Base-by-base conservation (phyloP, 2,329 filamentous ascomycete genomes). In the Epicoccum nigrum region DNA sequence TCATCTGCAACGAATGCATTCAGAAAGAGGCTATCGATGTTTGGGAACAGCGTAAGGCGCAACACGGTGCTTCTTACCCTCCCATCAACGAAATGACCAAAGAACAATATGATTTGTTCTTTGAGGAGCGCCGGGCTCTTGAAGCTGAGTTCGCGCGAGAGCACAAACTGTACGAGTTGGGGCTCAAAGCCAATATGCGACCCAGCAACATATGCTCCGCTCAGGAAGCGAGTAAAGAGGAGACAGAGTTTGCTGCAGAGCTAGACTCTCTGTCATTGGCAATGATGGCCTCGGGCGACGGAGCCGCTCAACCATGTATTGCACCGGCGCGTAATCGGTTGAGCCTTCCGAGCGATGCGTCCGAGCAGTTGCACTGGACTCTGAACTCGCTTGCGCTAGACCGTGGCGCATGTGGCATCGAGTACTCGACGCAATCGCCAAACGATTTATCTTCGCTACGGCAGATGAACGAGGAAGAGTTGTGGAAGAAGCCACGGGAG, bases 341-440 rank as follows among this genome's bases (percentile, higher is more conserved):
- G 9, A 69, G 58, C 33, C 35, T 73, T 19, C 67, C 68, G 8
- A 64, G 45, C 20, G 70, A 73, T 45, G 54, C 66, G 1, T 68
- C 69, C 8, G 68, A 73, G 55, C 68, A 71, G 37, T 58, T 73
- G 7, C 70, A 71, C 40, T 73, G 70, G 70, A 55, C 62, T 28
- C 58, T 72, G 15, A 68, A 68, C 15, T 62, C 67, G 6, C 62
- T 72, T 17, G 54, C 62, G 27, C 49, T 72, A 17, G 66, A 67
- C 30, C 66, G 69, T 3, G 68, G 69, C 13, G 65, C 68, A 16
- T 72, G 69, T 47, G 64, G 69, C 2, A 59, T 69, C 3, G 68
- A 72, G 41, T 71, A 69, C 27, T 59, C 67, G 2, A 46, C 59
- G 7, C 55, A 56, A 28, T 35, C 56, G 16, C 28, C 50, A 2